These are phyloP conservation scores for Cynanchum wilfordii DNA, from an alignment of 257 asterid genomes.

Conservation along the genomic window DNA sequence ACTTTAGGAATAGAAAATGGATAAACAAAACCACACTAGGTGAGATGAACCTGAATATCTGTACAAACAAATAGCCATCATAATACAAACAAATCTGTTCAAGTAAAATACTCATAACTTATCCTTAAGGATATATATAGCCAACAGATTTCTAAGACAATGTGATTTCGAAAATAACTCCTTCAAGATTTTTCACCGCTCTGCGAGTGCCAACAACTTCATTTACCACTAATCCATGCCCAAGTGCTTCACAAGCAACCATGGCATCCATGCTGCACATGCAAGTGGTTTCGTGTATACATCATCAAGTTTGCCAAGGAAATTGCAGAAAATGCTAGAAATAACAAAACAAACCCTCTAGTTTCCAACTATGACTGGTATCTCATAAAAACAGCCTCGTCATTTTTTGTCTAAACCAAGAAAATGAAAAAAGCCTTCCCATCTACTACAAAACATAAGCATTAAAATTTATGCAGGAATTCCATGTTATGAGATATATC, in stretches of 20 bases:
- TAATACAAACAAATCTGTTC: not conserved
- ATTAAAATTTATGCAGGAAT: not conserved
- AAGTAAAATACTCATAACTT: not conserved
- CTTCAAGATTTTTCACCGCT: constrained; percentile 54
- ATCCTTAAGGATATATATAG: not conserved
- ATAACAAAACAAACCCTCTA: not conserved
- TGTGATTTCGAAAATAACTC: constrained; percentile 66
- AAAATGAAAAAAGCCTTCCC: not conserved
- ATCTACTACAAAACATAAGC: not conserved
- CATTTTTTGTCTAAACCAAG: not conserved
- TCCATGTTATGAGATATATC: not conserved
- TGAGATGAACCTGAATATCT: not conserved
- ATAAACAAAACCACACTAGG: not conserved
- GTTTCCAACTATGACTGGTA: not conserved
- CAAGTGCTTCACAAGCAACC: constrained; percentile 64
- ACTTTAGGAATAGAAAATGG: not conserved
- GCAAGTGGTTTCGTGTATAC: not conserved
- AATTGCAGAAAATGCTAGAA: not conserved
- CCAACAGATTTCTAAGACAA: not conserved
- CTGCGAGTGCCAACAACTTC: constrained; percentile 72
- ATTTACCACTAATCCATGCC: constrained; percentile 53
- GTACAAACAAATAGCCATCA: not conserved
- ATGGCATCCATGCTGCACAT: constrained; percentile 65
- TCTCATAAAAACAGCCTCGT: not conserved
- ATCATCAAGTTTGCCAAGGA: not conserved